Percentiles rank a stretch among this genome's conserved stretches.
Evolutionary conservation across 2,329 filamentous ascomycete species (phyloP).

Genomic region (Xylariaceae sp.): DNA sequence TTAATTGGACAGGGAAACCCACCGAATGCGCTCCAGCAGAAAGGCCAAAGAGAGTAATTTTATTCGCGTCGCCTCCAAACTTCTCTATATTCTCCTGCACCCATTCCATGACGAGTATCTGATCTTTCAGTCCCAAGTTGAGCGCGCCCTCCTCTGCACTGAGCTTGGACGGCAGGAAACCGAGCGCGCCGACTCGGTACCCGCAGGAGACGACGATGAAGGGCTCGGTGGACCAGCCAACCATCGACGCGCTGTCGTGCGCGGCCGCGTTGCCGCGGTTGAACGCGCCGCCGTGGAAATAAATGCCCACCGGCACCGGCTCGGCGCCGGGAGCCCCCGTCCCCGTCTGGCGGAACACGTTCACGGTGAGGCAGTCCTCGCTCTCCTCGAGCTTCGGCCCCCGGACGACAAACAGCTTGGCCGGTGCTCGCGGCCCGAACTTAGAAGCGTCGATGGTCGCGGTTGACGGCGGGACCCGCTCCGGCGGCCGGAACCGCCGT

Average conservation of each 20-base stretch:
- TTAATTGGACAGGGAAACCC: conserved; percentile 15
- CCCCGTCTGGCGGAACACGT: conserved; percentile 29
- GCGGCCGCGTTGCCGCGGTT: conserved; percentile 43
- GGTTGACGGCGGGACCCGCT: conserved; percentile 30
- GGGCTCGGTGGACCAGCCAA: conserved; percentile 48
- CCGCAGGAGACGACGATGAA: conserved; percentile 53
- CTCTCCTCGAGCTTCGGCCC: conserved; percentile 26
- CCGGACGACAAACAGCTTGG: conserved; percentile 19
- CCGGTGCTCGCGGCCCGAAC: conserved; percentile 30
- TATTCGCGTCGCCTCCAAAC: conserved; percentile 55
- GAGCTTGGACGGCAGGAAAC: conserved; percentile 59
- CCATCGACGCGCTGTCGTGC: conserved; percentile 54
- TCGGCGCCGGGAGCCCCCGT: neutral
- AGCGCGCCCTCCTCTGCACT: conserved; percentile 55
- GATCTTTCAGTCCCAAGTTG: conserved; percentile 60
- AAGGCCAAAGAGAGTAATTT: conserved; percentile 52
- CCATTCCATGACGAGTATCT: conserved; percentile 55
- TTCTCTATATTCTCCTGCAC: conserved; percentile 55
- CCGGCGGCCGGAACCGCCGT: conserved; percentile 47
- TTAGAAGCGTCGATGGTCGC: conserved; percentile 31
- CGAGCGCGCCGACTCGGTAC: conserved; percentile 60
- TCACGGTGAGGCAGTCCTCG: conserved; percentile 34
- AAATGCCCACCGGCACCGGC: conserved; percentile 42
- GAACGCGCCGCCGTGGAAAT: conserved; percentile 52
- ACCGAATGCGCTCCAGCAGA: conserved; percentile 57